Percentiles rank a stretch among this genome's conserved stretches.
These are phyloP conservation scores for Echium plantagineum DNA, from an alignment of 257 asterid genomes.

Conservation along the genomic window DNA sequence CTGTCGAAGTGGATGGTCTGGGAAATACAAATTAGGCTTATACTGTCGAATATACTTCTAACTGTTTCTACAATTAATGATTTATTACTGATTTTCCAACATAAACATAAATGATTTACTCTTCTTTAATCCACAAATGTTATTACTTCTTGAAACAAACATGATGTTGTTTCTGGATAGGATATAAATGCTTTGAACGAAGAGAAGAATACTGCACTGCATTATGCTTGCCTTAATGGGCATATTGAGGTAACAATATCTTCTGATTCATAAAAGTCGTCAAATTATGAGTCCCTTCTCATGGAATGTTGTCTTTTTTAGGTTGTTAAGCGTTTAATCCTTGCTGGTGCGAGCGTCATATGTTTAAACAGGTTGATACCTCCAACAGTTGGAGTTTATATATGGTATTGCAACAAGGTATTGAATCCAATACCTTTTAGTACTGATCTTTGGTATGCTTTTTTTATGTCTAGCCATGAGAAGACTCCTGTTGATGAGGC, in stretches of 20 bases:
- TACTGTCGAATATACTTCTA: neutral
- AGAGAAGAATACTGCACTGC: constrained; percentile 88
- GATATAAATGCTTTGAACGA: constrained; percentile 67
- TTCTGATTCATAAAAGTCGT: neutral
- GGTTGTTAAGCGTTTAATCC: constrained; percentile 66
- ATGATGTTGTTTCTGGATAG: constrained; percentile 27
- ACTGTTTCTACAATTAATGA: neutral
- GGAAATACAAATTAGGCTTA: neutral
- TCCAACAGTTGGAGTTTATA: neutral
- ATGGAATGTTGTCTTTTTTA: constrained; percentile 9
- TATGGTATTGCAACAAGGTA: neutral
- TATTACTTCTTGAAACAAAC: constrained; percentile 2
- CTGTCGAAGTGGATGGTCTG: neutral
- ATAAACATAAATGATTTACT: neutral
- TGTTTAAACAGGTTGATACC: constrained; percentile 48
- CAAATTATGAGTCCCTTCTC: neutral
- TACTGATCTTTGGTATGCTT: constrained; percentile 2
- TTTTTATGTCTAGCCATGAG: constrained; percentile 53
- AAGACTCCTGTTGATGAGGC: constrained; percentile 91
- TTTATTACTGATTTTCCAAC: neutral
- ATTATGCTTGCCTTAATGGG: constrained; percentile 93
- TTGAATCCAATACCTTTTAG: neutral
- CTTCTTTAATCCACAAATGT: neutral
- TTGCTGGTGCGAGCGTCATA: constrained; percentile 69
- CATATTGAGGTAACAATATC: constrained; percentile 50